Conservation (phyloP, 1,139 yeast genomes). For the Suhomyces guaymorum region DNA sequence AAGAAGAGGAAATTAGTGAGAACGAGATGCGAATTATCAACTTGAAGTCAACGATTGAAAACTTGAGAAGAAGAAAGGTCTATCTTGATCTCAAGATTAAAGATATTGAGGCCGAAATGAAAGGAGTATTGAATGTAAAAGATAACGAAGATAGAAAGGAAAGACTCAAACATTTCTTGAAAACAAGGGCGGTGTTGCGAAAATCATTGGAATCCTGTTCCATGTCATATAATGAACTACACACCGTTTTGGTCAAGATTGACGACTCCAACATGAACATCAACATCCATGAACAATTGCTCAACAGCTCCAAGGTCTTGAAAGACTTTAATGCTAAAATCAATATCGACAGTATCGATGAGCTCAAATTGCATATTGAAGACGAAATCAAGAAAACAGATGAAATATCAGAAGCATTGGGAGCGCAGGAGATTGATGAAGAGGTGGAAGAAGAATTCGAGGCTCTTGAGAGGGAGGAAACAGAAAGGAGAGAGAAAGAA, state of each 20-base stretch:
- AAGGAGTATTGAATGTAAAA: constrained; percentile 2
- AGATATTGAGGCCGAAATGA: constrained; percentile 22
- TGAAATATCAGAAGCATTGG: constrained; percentile 35
- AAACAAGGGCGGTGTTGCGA: constrained; percentile 8
- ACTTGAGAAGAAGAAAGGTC: constrained; percentile 21
- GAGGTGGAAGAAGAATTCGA: constrained; percentile 23
- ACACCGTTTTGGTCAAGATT: constrained; percentile 41
- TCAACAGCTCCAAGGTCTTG: constrained; percentile 36
- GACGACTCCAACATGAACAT: constrained; percentile 50
- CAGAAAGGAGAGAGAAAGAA: constrained; percentile 1
- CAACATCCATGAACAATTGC: constrained; percentile 37
- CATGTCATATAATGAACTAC: constrained; percentile 37
- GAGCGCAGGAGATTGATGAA: constrained; percentile 18
- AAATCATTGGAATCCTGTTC: constrained; percentile 28
- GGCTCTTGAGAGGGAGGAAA: constrained; percentile 9
- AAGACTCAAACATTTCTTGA: constrained; percentile 12
- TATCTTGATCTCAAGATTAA: constrained; percentile 26
- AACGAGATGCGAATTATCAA: constrained; percentile 35
- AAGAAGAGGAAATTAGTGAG: constrained; percentile 19
- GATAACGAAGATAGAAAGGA: constrained; percentile 7
- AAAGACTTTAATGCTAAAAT: constrained; percentile 34
- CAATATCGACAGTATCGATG: constrained; percentile 31
- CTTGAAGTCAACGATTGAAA: constrained; percentile 24
- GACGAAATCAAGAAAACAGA: constrained; percentile 34
- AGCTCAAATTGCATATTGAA: constrained; percentile 42